Percentiles rank a stretch among this genome's conserved stretches.
phyloP scores from a whole-genome alignment of 257 asterid species.

The Craterostigma plantagineum region DNA sequence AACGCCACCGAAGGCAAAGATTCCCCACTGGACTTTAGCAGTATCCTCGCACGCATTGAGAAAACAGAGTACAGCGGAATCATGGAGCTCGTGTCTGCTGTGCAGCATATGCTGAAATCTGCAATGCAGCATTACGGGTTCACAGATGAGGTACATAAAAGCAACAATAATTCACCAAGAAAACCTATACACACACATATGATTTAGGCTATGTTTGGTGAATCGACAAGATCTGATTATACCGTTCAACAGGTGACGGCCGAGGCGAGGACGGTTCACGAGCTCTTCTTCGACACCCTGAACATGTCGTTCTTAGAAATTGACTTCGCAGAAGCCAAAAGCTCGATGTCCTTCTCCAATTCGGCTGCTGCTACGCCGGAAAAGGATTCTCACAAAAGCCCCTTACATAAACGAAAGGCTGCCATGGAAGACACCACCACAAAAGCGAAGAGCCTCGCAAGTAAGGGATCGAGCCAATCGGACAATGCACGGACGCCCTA shows the following conservation, averaged over 20 bases:
- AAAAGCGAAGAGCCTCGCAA: constrained; percentile 24
- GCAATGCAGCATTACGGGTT: constrained; percentile 56
- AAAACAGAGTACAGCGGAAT: constrained; percentile 51
- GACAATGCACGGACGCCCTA: constrained; percentile 41
- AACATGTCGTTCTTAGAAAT: constrained; percentile 62
- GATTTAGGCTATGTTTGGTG: not conserved
- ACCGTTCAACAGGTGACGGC: constrained; percentile 50
- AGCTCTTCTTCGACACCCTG: constrained; percentile 87
- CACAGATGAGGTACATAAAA: constrained; percentile 57
- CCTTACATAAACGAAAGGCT: constrained; percentile 42
- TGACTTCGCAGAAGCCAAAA: constrained; percentile 73
- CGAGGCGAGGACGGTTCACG: constrained; percentile 88
- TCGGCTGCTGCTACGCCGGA: constrained; percentile 24
- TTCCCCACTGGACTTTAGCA: constrained; percentile 41
- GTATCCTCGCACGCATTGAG: constrained; percentile 55
- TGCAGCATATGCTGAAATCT: constrained; percentile 69
- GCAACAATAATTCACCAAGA: no score
- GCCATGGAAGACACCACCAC: constrained; percentile 2
- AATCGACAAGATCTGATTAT: not conserved
- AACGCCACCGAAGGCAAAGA: constrained; percentile 33
- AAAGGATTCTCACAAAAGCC: constrained; percentile 34
- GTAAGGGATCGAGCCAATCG: constrained; percentile 30
- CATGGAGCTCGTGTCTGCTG: constrained; percentile 69
- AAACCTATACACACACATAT: no score
- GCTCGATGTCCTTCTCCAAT: constrained; percentile 44